Evolutionary conservation across 1,139 yeast genomes (phyloP), one percentile per base, ranked within the genome.

Genomic region (Debaryomyces coudertii): DNA sequence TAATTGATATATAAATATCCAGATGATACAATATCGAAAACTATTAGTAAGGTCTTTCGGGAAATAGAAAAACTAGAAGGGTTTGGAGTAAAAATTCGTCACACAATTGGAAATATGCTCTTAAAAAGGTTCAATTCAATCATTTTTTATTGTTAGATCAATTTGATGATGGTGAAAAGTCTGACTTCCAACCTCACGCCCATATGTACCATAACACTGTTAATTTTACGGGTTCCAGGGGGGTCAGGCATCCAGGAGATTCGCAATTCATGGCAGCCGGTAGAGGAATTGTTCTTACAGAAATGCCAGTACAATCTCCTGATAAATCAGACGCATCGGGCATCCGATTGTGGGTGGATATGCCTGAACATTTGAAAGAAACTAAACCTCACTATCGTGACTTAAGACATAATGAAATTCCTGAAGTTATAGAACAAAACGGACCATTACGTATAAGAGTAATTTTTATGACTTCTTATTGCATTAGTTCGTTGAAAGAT

Each of bases 241-340:
- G 97, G 45, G 75, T 89, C 16, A 70, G 90, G 46, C 79, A 82
- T 48, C 84, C 90, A 20, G 97, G 97, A 43, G 97, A 90, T 62
- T 72, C 90, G 55, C 97, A 90, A 68, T 90, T 90, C 62, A 90
- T 90, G 96, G 90, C 96, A 47, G 97, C 97, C 7, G 97, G 97
- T 47, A 80, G 77, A 55, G 97, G 96, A 45, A 82, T 90, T 36
- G 90, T 88, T 33, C 96, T 90, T 60, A 80, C 90, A 6, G 95
- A 88, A 59, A 87, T 88, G 82, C 96, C 96, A 11, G 80, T 87
- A 27, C 73, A 75, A 36, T 75, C 74, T 53, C 73, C 74, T 7
- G 82, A 81, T 53, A 86, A 85, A 20, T 62, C 74, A 18, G 69
- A 79, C 1, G 82, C 85, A 29, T 78, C 73, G 34, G 97, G 96